Evolutionary conservation across 176 grass and related monocot genomes (phyloP), one percentile per base, ranked within the genome.

Genomic region (Aegilops speltoides): DNA sequence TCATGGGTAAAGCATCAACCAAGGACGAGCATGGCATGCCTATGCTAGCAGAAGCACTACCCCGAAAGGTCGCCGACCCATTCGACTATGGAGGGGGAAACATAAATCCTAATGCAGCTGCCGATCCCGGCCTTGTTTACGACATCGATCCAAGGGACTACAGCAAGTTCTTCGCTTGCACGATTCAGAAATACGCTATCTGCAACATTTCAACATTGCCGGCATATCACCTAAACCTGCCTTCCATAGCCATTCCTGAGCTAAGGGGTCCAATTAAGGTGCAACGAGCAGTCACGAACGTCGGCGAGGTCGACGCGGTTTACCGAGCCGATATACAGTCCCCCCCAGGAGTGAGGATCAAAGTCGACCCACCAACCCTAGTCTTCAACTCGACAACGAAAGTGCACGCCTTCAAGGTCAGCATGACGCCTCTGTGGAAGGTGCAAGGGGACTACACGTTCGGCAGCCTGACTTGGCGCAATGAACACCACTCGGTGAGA

Each of bases 31-130:
- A 79, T n/a, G 88, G 86, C 32, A 73, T 86, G 60, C 83, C 91
- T 0, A 84, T 90, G 78, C 10, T 76, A 65, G 88, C 91, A 20
- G 86, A 90, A 65, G 88, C 78, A 8, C 10, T 48, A n/a, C 86
- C 86, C 34, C 54, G 67, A 12, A 90, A 93, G 73, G 31, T 80
- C 22, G 88, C 88, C 10, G 86, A 93, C 70, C 86, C 91, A 29
- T 93, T 93, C 13, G 88, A 93, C 66, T 90, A 86, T 32, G 91
- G 88, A 50, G 83, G 91, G 24, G 88, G 91, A 5, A 43, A 87
- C 61, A 86, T 93, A 25, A 82, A 88, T 54, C 91, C 88, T 13
- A 71, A 90, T 23, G 77, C 23, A 61, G 91, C 91, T 5, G 73
- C 75, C 2, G 74, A 88, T 86, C 91, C 91, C 2, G 83, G 91